phyloP scores from a whole-genome alignment of 129 eudicot genomes.

The Artemisia annua region DNA sequence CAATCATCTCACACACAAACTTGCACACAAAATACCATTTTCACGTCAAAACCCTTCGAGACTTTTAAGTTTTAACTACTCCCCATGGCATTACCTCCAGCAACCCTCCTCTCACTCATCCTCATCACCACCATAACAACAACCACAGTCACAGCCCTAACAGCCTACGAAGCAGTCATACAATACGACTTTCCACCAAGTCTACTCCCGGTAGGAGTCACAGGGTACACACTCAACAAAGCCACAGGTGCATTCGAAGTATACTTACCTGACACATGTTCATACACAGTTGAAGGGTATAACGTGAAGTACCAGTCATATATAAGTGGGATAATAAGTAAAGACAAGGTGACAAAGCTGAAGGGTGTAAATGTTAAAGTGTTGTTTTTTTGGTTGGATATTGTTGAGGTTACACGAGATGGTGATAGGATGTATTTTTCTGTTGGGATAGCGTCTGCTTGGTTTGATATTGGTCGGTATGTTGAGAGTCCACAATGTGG shows the following conservation, averaged over 20 bases:
- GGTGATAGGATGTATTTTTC: slow-evolving; percentile 55
- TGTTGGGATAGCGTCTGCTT: slow-evolving; percentile 65
- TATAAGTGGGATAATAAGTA: slow-evolving; percentile 51
- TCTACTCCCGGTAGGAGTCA: slow-evolving; percentile 57
- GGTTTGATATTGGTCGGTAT: slow-evolving; percentile 49
- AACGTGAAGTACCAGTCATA: slow-evolving; percentile 39
- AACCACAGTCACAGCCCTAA: slow-evolving; percentile 6
- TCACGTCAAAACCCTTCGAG: no score
- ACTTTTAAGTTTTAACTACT: no score
- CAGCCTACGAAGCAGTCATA: slow-evolving; percentile 47
- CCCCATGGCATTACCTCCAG: slow-evolving; percentile 24
- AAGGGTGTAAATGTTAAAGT: slow-evolving; percentile 63
- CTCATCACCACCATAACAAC: slow-evolving; percentile 13
- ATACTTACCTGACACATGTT: slow-evolving; percentile 43
- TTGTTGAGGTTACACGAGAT: slow-evolving; percentile 49
- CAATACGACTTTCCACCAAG: slow-evolving; percentile 56
- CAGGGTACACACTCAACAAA: slow-evolving; percentile 53
- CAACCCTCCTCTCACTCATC: slow-evolving; percentile 17
- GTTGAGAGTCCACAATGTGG: slow-evolving; percentile 79
- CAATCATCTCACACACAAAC: no score
- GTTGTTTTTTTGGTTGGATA: slow-evolving; percentile 60
- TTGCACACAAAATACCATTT: no score
- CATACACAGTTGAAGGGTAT: slow-evolving; percentile 55
- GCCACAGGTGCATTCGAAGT: slow-evolving; percentile 58
- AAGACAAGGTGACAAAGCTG: slow-evolving; percentile 37